Base-by-base conservation (phyloP, 352 stramenopile genomes). In the Pythium vanterpoolii region DNA sequence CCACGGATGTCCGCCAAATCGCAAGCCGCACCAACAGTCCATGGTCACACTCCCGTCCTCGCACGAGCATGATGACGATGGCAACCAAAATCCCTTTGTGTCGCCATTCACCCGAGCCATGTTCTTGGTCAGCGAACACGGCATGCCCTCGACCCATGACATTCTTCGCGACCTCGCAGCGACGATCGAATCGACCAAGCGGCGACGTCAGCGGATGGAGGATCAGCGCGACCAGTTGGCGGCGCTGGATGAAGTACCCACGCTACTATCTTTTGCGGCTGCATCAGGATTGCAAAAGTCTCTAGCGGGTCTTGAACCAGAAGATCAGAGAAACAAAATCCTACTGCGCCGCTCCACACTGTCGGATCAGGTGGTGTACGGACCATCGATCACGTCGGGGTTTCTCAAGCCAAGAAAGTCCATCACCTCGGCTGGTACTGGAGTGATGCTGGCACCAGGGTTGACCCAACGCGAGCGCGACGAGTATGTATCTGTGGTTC, bases 281-380 rank as follows among this genome's bases (percentile, higher is more conserved):
- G 14, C 47, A 2, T 9, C 53, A 5, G 27, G 16, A 5, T 40
- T 47, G 30, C 36, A 46, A 13, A 53, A 39, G 24, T 55, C 60
- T 5, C 5, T 59, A 0, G 52, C 23, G 3, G 18, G 49, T 2
- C 16, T 19, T 5, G 51, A 19, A 18, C n/a, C 48, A 3, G 71
- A 83, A n/a, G 80, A 90, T 38, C 57, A 71, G 2, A 66, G 71
- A 39, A 88, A 88, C 34, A 78, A 74, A 24, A 86, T 89, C 45
- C 79, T 77, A 11, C 68, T 89, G 31, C 71, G 79, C 21, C 66
- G 77, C 19, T 56, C 69, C 0, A 62, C 69, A 24, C 64, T 87
- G 4, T 87, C 77, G 0, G 75, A 89, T 39, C 75, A 84, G 24
- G 73, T 89, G 21, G 70, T 89, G 5, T 89, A 89, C 56, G 79